A percentile compares a stretch with the other conserved stretches of the same genome.
These are phyloP conservation scores for Daedaleopsis sinensis DNA, from an alignment of 768 basidiomycete species.

Conservation along the genomic window DNA sequence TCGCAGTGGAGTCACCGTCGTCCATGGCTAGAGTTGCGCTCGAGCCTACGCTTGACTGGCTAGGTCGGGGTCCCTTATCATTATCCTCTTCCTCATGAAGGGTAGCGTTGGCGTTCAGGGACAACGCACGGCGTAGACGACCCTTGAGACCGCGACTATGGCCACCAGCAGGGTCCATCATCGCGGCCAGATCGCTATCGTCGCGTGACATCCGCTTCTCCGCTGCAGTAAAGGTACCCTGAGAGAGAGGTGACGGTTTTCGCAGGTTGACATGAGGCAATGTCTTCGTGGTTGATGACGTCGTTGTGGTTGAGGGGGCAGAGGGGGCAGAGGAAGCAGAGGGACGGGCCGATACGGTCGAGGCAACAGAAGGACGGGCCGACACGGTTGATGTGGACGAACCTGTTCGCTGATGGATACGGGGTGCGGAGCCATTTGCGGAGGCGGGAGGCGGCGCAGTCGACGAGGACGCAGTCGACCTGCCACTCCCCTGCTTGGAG, in stretches of 20 bases:
- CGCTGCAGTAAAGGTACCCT: conserved; percentile 60
- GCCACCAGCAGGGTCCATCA: conserved; percentile 46
- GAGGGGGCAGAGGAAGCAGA: conserved; percentile 40
- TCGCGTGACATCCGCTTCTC: conserved; percentile 81
- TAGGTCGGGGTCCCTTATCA: conserved; percentile 22
- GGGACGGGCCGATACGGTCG: conserved; percentile 25
- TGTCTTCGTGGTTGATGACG: conserved; percentile 29
- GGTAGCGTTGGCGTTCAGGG: conserved; percentile 59
- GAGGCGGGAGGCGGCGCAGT: conserved; percentile 17
- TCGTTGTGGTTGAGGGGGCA: conserved; percentile 36
- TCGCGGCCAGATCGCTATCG: conserved; percentile 68
- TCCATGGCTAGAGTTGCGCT: conserved; percentile 33
- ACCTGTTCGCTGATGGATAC: conserved; percentile 49
- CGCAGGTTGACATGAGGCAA: conserved; percentile 32
- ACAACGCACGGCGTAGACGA: conserved; percentile 72
- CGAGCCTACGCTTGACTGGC: conserved; percentile 31
- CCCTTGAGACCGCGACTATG: conserved; percentile 75
- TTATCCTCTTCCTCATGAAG: conserved; percentile 63
- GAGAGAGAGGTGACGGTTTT: conserved; percentile 69
- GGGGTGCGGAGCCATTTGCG: conserved; percentile 31
- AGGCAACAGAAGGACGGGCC: conserved; percentile 37
- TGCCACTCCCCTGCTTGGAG: conserved; percentile 21
- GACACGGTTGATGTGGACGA: conserved; percentile 47
- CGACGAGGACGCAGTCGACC: conserved; percentile 19
- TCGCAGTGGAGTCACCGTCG: conserved; percentile 35